A percentile compares a stretch with the other conserved stretches of the same genome.
Evolutionary conservation across 441 rosid genomes (phyloP).

Genomic region (Erysimum pusillum): DNA sequence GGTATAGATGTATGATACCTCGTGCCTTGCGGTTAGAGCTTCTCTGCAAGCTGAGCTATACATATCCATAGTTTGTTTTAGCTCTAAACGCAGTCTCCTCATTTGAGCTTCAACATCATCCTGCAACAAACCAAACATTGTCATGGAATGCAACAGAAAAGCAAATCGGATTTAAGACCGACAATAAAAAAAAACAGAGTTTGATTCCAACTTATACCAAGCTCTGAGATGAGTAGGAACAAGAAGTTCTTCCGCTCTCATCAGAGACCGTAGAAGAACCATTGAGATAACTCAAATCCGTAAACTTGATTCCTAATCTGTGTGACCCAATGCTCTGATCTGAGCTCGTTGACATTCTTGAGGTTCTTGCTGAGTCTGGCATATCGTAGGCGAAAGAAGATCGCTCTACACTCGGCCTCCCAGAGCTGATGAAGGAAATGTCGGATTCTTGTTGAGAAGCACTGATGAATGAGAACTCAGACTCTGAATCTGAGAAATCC

Average conservation of each 20-base stretch:
- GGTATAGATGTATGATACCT: constrained; percentile 51
- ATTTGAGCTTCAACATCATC: constrained; percentile 90
- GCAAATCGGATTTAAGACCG: not conserved
- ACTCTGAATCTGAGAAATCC: constrained; percentile 67
- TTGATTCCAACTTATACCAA: constrained; percentile 49
- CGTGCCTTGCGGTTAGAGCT: constrained; percentile 83
- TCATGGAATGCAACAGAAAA: not conserved
- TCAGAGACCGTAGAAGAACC: constrained; percentile 65
- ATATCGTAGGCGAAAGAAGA: constrained; percentile 52
- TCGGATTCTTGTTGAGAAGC: constrained; percentile 73
- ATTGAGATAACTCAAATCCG: constrained; percentile 49
- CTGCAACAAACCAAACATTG: constrained; percentile 45
- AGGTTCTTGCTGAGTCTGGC: constrained; percentile 53
- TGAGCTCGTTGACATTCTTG: constrained; percentile 71
- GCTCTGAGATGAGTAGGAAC: constrained; percentile 61
- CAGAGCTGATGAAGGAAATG: constrained; percentile 83
- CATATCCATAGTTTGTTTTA: constrained; percentile 97
- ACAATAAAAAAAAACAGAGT: not conserved
- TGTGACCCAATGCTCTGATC: constrained; percentile 69
- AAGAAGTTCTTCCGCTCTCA: constrained; percentile 65
- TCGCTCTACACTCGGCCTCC: constrained; percentile 78
- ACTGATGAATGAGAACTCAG: constrained; percentile 51
- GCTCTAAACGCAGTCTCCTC: constrained; percentile 82
- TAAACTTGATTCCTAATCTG: constrained; percentile 56
- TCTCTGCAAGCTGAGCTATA: constrained; percentile 89